Percentiles rank a stretch among this genome's conserved stretches.
Conservation (phyloP, 1,284 basidiomycete species). For the Trichosporon asahii region DNA sequence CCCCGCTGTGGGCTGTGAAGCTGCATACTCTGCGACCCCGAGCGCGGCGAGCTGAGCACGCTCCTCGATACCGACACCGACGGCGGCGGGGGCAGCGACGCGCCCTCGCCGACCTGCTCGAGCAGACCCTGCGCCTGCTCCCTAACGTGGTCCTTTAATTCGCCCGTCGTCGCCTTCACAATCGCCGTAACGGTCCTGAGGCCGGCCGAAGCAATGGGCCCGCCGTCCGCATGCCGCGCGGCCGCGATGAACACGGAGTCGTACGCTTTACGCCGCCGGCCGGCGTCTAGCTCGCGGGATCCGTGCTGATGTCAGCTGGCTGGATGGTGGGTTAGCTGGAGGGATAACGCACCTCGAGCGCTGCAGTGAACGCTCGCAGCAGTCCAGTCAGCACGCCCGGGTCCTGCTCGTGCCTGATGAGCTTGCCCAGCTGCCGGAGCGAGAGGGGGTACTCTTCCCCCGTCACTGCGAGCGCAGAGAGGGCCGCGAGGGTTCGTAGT, state of each 20-base stretch:
- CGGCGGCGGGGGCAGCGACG: neutral
- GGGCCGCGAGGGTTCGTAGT: constrained; percentile 33
- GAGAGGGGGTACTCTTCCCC: constrained; percentile 8
- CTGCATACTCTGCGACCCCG: neutral
- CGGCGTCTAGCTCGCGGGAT: constrained; percentile 11
- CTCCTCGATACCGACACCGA: too few species aligned
- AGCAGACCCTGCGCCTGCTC: constrained; percentile 5
- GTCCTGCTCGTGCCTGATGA: constrained; percentile 29
- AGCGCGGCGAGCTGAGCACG: neutral
- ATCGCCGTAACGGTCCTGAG: constrained; percentile 12
- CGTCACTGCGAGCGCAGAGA: constrained; percentile 25
- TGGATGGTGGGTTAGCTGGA: neutral
- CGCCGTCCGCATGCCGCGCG: constrained; percentile 13
- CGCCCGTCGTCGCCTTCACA: neutral
- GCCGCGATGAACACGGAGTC: constrained; percentile 17
- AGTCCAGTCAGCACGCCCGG: constrained; percentile 18
- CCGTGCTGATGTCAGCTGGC: constrained; percentile 15
- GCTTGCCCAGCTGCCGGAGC: constrained; percentile 11
- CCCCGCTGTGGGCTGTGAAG: neutral
- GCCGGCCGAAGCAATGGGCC: constrained; percentile 10
- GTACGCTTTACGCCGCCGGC: constrained; percentile 17
- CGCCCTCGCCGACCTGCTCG: constrained; percentile 11
- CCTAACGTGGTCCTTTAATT: neutral
- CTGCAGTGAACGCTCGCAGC: constrained; percentile 24
- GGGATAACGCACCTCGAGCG: constrained; percentile 22